A percentile compares a stretch with the other conserved stretches of the same genome.
phyloP scores from a whole-genome alignment of 768 basidiomycete genomes.

The Phaeotremella skinneri region DNA sequence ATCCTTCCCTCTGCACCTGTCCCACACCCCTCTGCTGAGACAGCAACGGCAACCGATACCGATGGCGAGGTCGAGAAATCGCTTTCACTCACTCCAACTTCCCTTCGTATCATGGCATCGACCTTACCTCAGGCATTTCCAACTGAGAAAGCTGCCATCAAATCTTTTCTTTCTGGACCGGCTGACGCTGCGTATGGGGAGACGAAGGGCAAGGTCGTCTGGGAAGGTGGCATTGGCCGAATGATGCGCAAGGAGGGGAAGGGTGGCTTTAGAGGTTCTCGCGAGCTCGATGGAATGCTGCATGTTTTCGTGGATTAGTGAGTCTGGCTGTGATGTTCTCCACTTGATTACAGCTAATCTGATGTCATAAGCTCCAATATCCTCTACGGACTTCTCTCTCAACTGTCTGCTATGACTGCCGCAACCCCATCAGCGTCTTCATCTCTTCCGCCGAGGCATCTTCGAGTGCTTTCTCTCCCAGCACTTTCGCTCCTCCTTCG shows the following conservation, averaged over 20 bases:
- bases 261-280: conserved; percentile 22
- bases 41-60: not conserved
- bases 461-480: conserved; percentile 47
- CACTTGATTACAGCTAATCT: not conserved
- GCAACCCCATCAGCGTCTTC: conserved; percentile 8
- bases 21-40: not conserved
- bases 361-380: conserved; percentile 43
- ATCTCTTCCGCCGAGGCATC: conserved; percentile 32
- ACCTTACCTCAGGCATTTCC: conserved; percentile 29
- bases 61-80: not conserved
- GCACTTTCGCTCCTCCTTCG: conserved; percentile 44
- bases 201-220: conserved; percentile 35
- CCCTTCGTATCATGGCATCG: conserved; percentile 22
- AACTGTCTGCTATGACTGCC: conserved; percentile 18
- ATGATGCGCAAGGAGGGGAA: conserved; percentile 21
- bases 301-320: conserved; percentile 50
- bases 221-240: conserved; percentile 46
- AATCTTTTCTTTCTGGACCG: conserved; percentile 21
- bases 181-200: conserved; percentile 30
- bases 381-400: conserved; percentile 34
- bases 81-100: conserved; percentile 28
- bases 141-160: conserved; percentile 26
- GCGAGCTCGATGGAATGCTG: conserved; percentile 10
- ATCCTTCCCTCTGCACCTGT: conserved; percentile 27
- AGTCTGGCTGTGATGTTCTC: conserved; percentile 12